Conservation (phyloP, 108 stramenopile species). For the Fistulifera pelliculosa region DNA sequence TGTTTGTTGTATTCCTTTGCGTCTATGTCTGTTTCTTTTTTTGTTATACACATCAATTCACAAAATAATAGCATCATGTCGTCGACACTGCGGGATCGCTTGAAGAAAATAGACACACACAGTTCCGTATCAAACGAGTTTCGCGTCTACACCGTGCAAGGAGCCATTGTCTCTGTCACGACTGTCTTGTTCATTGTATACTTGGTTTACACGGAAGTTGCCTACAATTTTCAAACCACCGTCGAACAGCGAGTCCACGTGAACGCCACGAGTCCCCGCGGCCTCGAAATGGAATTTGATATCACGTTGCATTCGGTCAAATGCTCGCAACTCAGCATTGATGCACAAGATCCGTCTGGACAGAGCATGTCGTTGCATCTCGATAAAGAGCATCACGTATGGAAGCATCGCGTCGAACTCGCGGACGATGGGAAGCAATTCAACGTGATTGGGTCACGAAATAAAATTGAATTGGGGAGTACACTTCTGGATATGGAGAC, state of each 20-base stretch:
- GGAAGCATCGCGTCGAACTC: conserved; percentile 68
- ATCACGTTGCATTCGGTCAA: conserved; percentile 72
- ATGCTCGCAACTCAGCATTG: conserved; percentile 74
- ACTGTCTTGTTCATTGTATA: conserved; percentile 39
- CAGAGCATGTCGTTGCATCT: conserved; percentile 79
- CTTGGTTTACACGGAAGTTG: conserved; percentile 53
- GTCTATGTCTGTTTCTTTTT: no score
- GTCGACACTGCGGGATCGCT: conserved; percentile 10
- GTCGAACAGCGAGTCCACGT: conserved; percentile 68
- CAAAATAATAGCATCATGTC: no score
- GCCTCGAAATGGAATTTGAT: conserved; percentile 86
- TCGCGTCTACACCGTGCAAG: conserved; percentile 63
- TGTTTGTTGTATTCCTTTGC: no score
- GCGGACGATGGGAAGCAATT: conserved; percentile 10
- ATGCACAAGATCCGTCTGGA: conserved; percentile 88
- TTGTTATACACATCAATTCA: no score
- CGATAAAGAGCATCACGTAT: conserved; percentile 65
- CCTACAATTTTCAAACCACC: conserved; percentile 55
- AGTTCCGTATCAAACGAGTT: conserved; percentile 71
- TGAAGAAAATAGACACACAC: conserved; percentile 53
- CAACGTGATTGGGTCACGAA: conserved; percentile 13
- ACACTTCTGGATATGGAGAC: conserved; percentile 44
- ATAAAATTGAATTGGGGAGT: conserved; percentile 72
- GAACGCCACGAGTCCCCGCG: conserved; percentile 67
- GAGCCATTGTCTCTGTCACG: conserved; percentile 35